These are phyloP conservation scores for Dentiscutata heterogama DNA, from an alignment of 371 early-diverging fungal genomes.

Conservation along the genomic window DNA sequence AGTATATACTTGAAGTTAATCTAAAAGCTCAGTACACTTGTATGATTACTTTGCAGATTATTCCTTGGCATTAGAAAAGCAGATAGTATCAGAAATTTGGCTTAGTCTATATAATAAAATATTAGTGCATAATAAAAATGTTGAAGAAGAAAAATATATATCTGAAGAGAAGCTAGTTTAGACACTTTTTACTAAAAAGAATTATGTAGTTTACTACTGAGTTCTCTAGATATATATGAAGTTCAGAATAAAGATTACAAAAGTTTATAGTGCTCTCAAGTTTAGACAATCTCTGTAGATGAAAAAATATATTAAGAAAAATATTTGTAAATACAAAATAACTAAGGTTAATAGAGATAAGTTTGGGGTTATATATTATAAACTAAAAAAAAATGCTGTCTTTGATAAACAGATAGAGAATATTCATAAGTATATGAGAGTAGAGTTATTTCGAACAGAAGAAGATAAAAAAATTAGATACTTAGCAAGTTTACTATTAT, in stretches of 20 bases:
- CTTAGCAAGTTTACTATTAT: slow-evolving; percentile 21
- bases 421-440: slow-evolving; percentile 39
- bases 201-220: slow-evolving; percentile 10
- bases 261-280: slow-evolving; percentile 8
- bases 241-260: not conserved
- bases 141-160: slow-evolving; percentile 23
- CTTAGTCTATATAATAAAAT: slow-evolving; percentile 37
- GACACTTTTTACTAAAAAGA: slow-evolving; percentile 24
- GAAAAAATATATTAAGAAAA: slow-evolving; percentile 34
- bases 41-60: slow-evolving; percentile 33
- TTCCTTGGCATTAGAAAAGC: slow-evolving; percentile 19
- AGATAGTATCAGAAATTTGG: slow-evolving; percentile 29
- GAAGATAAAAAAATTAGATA: slow-evolving; percentile 35
- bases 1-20: slow-evolving; percentile 19
- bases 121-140: slow-evolving; percentile 24
- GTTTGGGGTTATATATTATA: slow-evolving; percentile 38
- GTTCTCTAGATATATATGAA: not conserved
- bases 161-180: slow-evolving; percentile 12
- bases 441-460: slow-evolving; percentile 24
- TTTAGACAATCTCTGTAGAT: slow-evolving; percentile 28
- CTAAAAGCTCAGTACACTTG: slow-evolving; percentile 20
- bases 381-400: slow-evolving; percentile 30
- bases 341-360: slow-evolving; percentile 22
- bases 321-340: slow-evolving; percentile 34
- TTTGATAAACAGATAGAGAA: slow-evolving; percentile 42